Evolutionary conservation across 768 basidiomycete genomes (phyloP), one percentile per base, ranked within the genome.

Genomic region (Aureoboletus auriporus): DNA sequence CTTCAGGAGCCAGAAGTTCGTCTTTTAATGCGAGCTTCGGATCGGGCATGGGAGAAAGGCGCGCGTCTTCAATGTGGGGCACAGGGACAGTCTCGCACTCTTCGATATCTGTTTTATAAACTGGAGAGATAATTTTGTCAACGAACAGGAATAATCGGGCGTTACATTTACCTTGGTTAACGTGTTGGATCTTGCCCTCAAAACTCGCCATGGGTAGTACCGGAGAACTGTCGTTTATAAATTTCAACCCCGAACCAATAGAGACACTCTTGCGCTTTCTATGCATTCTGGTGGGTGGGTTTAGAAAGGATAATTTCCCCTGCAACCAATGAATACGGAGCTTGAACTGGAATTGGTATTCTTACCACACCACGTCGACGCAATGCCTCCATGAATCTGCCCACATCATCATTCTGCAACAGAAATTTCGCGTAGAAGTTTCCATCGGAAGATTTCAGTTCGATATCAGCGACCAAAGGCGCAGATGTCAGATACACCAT

Each of bases 331-430:
- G n/a, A 62, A 44, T 39, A 29, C 23, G 29, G 5, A 23, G 14
- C 3, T 16, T 28, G 39, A 16, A 14, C 20, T 11, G 13, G 3
- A 26, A 46, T 35, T 20, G 9, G 45, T 9, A 39, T 29, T 51
- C 73, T 57, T 44, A 82, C 83, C 63, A 83, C 58, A 43, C 71
- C 70, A 39, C 83, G 71, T 45, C 66, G 63, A 34, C 66, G 69
- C 39, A 82, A 49, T 6, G 71, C 64, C 30, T 71, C 55, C 47
- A 69, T 49, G 44, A 84, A 78, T 40, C 69, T 69, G 23, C 60
- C 47, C 5, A 73, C 31, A 20, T 66, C 61, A 23, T 57, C 52
- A 26, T 55, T 60, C 13, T 65, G 56, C 34, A 84, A 52, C 12
- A 66, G 47, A 58, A 79, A 80, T 3, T 64, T 60, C 41, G 76